Evolutionary conservation across 2,329 filamentous ascomycete genomes (phyloP), one percentile per base, ranked within the genome.

Genomic region (Hymenoscyphus occultus): DNA sequence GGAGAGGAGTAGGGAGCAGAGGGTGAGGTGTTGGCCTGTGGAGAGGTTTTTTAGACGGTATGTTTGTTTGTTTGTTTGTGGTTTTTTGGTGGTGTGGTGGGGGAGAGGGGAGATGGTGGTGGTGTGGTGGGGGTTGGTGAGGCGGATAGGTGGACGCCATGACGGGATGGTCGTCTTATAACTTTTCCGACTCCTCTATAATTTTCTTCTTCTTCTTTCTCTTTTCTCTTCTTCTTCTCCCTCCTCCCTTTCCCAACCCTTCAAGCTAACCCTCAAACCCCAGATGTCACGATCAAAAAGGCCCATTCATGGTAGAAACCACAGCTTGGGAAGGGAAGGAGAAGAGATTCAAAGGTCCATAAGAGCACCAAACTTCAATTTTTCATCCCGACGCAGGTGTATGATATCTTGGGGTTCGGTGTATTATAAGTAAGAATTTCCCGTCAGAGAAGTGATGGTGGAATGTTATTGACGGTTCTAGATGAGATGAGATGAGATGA

Each of bases 1-100:
- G 45, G 82, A 84, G 14, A 76, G 79, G 58, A 72, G 75, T 42
- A 74, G 71, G 60, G 75, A 83, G 65, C 83, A 83, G 63, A 75
- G 79, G 0, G 82, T 86, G 56, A 76, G 77, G 65, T 89, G 86
- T 74, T 84, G 79, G 77, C 82, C 84, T 10, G 79, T 89, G 51
- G 80, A 84, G 73, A 81, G 86, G 65, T 79, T 85, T 73, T 89
- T 88, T 73, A 80, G 86, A 66, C 81, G 80, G 86, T 88, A 73
- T 77, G 84, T 71, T 56, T 39, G 5, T 39, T 32, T 68, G 4
- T 3, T 66, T 48, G 22, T 51, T 56, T 39, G 48, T 32, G n/a
- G n/a, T n/a, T n/a, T n/a, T n/a, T n/a, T 19, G 13, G 13, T 48
- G 54, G 12, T 22, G 31, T 62, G 39, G 32, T 9, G 32, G 5